These are phyloP conservation scores for Mycena galopus DNA, from an alignment of 768 basidiomycete genomes.

Conservation along the genomic window DNA sequence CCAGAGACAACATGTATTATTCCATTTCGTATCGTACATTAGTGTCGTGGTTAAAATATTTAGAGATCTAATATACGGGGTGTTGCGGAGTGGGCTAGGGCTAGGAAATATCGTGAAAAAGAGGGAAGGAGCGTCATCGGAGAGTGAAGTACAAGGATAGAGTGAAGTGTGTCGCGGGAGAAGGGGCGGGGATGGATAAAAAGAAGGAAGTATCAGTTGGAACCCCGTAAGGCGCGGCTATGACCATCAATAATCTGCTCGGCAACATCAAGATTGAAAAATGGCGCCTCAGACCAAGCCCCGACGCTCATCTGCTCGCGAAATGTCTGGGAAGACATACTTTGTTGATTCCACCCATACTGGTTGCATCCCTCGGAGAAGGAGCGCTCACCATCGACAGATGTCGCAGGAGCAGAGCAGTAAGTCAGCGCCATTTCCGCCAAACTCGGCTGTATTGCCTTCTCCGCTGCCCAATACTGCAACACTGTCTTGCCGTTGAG, in stretches of 20 bases:
- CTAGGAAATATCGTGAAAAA: no score
- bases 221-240: neutral
- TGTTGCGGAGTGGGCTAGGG: no score
- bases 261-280: conserved; percentile 23
- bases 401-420: conserved; percentile 26
- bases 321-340: conserved; percentile 33
- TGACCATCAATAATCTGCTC: conserved; percentile 12
- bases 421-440: conserved; percentile 27
- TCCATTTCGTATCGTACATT: no score
- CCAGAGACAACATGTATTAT: no score
- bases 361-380: conserved; percentile 34
- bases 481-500: conserved; percentile 16
- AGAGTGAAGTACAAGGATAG: neutral
- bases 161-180: neutral
- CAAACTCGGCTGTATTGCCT: conserved; percentile 3
- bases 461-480: conserved; percentile 20
- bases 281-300: conserved; percentile 23
- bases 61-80: no score
- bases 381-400: conserved; percentile 26
- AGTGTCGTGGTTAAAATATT: no score
- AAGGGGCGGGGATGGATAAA: neutral
- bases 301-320: conserved; percentile 33
- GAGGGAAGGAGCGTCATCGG: neutral
- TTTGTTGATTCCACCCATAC: conserved; percentile 27
- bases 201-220: neutral